These are phyloP conservation scores for Solanum chmielewskii DNA, from an alignment of 257 asterid species.

Conservation along the genomic window DNA sequence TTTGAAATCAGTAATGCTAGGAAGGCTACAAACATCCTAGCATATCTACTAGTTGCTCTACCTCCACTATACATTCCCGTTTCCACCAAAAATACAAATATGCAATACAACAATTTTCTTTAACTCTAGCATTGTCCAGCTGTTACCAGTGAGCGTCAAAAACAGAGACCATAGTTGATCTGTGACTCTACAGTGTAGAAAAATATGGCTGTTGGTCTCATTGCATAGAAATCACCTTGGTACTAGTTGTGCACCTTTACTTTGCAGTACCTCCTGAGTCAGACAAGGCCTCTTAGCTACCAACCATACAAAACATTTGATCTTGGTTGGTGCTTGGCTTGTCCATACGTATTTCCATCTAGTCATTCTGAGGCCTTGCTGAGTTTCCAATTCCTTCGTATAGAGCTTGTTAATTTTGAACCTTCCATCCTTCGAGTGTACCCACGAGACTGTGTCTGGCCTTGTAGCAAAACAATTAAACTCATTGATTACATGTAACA, in stretches of 20 bases:
- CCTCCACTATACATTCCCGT: not conserved
- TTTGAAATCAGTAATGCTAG: not conserved
- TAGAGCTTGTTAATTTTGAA: not conserved
- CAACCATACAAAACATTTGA: not conserved
- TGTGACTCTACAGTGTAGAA: not conserved
- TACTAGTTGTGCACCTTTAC: not conserved
- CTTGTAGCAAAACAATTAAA: not conserved
- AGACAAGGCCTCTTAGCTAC: not conserved
- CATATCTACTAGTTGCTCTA: not conserved
- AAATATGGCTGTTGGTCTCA: not conserved
- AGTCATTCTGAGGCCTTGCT: not conserved
- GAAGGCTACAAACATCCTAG: not conserved
- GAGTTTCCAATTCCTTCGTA: not conserved
- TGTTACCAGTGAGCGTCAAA: not conserved
- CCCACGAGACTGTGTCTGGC: not conserved
- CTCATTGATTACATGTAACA: not conserved
- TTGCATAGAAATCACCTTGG: not conserved
- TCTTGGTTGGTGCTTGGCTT: not conserved
- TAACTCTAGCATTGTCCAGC: not conserved
- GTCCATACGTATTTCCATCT: not conserved
- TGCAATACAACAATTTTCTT: not conserved
- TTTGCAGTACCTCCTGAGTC: not conserved
- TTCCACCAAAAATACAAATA: not conserved
- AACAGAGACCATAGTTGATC: not conserved
- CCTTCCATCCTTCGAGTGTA: not conserved